These are phyloP conservation scores for Capsicum chinense DNA, from an alignment of 257 asterid genomes.

Conservation along the genomic window DNA sequence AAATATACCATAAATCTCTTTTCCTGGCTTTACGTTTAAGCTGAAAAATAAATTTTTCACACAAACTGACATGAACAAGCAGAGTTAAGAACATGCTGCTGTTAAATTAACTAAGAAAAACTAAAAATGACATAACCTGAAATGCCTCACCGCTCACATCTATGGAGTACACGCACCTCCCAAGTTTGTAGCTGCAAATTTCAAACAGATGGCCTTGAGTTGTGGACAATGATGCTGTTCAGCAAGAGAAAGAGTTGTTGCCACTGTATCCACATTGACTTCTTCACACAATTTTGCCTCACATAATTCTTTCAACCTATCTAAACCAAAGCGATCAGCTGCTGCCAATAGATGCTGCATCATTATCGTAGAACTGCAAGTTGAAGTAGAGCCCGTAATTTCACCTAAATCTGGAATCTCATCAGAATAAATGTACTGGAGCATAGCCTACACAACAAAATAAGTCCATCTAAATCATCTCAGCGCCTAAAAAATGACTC, in stretches of 20 bases:
- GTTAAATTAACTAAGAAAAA: conserved; percentile 45
- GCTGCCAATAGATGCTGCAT: conserved; percentile 96
- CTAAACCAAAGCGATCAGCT: conserved; percentile 93
- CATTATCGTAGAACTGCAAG: conserved; percentile 66
- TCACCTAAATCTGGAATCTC: conserved; percentile 71
- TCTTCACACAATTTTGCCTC: conserved; percentile 85
- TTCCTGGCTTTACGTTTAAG: conserved; percentile 6
- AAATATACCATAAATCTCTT: conserved; percentile 7
- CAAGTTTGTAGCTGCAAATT: conserved; percentile 94
- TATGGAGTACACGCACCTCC: conserved; percentile 99
- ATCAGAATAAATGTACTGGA: conserved; percentile 78
- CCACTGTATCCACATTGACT: conserved; percentile 77
- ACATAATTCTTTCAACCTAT: conserved; percentile 84
- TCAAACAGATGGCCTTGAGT: conserved; percentile 88
- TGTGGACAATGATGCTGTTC: conserved; percentile 84
- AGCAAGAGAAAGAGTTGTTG: conserved; percentile 90
- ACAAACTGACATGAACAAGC: conserved; percentile 35
- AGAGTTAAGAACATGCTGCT: conserved; percentile 40
- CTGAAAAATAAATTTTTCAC: neutral
- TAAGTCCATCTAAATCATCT: conserved; percentile 21
- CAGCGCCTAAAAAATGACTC: neutral
- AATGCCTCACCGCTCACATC: conserved; percentile 87
- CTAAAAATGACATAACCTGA: conserved; percentile 69
- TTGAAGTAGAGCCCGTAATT: conserved; percentile 56
- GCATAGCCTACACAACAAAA: conserved; percentile 77